A percentile compares a stretch with the other conserved stretches of the same genome.
Conservation (phyloP, 139 green algal genomes). For the Coccomyxa sp. region DNA sequence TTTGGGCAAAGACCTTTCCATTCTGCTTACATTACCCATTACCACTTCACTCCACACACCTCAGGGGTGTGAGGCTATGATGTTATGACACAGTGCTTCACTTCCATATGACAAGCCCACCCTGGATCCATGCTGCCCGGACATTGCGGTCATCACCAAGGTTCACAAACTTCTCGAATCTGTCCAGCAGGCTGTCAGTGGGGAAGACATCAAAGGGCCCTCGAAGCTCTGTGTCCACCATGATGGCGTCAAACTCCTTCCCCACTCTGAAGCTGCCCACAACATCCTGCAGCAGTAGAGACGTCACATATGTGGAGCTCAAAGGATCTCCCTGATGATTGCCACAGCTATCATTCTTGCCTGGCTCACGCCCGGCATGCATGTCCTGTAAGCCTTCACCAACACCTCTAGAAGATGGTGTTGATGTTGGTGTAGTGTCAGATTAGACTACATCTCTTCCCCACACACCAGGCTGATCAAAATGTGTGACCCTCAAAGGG, state of each 20-base stretch:
- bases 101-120: constrained; percentile 10
- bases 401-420: not conserved
- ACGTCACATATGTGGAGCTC: not conserved
- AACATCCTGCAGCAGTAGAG: constrained; percentile 14
- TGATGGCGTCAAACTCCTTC: constrained; percentile 63
- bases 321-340: not conserved
- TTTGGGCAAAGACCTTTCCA: too few relatives aligned
- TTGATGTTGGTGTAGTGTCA: not conserved
- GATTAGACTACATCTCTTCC: not conserved
- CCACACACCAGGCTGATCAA: not conserved
- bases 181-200: constrained; percentile 6
- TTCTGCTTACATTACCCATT: too few relatives aligned
- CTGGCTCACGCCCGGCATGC: not conserved
- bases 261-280: constrained; percentile 53
- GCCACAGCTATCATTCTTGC: not conserved
- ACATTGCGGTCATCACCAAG: constrained; percentile 70
- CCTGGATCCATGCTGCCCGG: constrained; percentile 45
- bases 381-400: not conserved
- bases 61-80: too few relatives aligned
- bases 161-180: constrained; percentile 61
- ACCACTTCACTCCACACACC: too few relatives aligned
- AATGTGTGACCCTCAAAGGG: not conserved
- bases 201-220: constrained; percentile 47
- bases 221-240: constrained; percentile 39
- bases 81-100: too few relatives aligned